phyloP scores from a whole-genome alignment of 1,139 yeast species.

The Geotrichum carabidarum region DNA sequence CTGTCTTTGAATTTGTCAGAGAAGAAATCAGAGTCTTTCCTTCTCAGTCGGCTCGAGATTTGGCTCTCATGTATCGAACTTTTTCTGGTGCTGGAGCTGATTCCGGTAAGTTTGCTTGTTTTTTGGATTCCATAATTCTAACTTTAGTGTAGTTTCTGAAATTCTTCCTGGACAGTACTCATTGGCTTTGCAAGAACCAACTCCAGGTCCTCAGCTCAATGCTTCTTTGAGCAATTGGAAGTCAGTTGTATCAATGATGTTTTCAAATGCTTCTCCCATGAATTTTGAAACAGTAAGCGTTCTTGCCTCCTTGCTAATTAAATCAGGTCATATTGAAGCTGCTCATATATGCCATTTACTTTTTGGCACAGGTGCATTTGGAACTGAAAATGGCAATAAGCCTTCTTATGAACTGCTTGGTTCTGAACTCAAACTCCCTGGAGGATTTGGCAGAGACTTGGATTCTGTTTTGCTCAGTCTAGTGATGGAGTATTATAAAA shows the following conservation, averaged over 20 bases:
- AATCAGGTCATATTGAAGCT: constrained; percentile 34
- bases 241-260: constrained; percentile 32
- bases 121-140: not conserved
- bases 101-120: constrained; percentile 31
- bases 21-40: constrained; percentile 39
- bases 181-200: constrained; percentile 6
- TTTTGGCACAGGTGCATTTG: constrained; percentile 36
- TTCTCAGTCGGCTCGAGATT: constrained; percentile 45
- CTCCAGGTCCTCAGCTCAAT: constrained; percentile 13
- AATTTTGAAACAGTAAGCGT: constrained; percentile 34
- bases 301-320: constrained; percentile 35
- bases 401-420: constrained; percentile 16
- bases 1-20: constrained; percentile 49
- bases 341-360: constrained; percentile 42
- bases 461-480: constrained; percentile 56
- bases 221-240: constrained; percentile 35
- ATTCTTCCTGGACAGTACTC: constrained; percentile 17
- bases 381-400: constrained; percentile 1
- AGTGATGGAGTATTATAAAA: constrained; percentile 57
- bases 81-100: constrained; percentile 58
- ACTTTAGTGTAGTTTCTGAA: constrained; percentile 14
- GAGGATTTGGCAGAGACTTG: constrained; percentile 35
- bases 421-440: constrained; percentile 9
- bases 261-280: constrained; percentile 33
- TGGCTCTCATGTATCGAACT: constrained; percentile 61